Conservation (phyloP, 306 rosid species). For the Prunus kanzakura region DNA sequence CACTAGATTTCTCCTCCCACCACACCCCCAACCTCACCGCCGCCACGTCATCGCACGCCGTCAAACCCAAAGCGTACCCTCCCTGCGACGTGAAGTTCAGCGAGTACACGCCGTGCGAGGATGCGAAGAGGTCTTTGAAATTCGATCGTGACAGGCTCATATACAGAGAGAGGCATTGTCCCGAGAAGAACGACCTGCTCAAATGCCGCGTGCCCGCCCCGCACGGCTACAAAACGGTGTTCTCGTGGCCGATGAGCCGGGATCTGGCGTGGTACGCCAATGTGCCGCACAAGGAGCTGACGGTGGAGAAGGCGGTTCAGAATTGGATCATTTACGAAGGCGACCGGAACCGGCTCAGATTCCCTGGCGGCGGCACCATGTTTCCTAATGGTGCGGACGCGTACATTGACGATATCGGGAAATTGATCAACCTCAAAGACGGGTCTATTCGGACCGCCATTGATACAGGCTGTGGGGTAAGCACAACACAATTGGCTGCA, state of each 20-base stretch:
- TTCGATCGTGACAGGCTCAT: conserved; percentile 46
- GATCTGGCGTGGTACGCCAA: conserved; percentile 79
- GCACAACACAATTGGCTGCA: not conserved
- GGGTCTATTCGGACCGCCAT: conserved; percentile 79
- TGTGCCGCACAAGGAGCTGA: conserved; percentile 78
- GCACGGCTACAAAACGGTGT: conserved; percentile 54
- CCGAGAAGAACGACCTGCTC: conserved; percentile 29
- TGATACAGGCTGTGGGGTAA: conserved; percentile 94
- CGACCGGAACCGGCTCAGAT: conserved; percentile 51
- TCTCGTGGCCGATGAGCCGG: conserved; percentile 70
- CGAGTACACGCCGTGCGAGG: conserved; percentile 90
- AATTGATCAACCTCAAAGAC: conserved; percentile 45
- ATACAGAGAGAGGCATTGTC: conserved; percentile 82
- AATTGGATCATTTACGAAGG: conserved; percentile 79
- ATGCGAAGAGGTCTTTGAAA: conserved; percentile 44
- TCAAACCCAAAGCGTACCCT: conserved; percentile 14
- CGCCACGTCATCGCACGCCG: not conserved
- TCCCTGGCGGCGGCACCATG: conserved; percentile 94
- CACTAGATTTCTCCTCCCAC: conserved; percentile 48
- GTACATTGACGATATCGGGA: conserved; percentile 72
- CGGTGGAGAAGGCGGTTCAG: conserved; percentile 91
- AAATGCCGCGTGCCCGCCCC: conserved; percentile 84
- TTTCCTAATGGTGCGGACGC: conserved; percentile 80
- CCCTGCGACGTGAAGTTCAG: conserved; percentile 38
- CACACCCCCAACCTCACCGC: conserved; percentile 25